These are phyloP conservation scores for Eucalyptus cloeziana DNA, from an alignment of 345 rosid genomes.

Conservation along the genomic window DNA sequence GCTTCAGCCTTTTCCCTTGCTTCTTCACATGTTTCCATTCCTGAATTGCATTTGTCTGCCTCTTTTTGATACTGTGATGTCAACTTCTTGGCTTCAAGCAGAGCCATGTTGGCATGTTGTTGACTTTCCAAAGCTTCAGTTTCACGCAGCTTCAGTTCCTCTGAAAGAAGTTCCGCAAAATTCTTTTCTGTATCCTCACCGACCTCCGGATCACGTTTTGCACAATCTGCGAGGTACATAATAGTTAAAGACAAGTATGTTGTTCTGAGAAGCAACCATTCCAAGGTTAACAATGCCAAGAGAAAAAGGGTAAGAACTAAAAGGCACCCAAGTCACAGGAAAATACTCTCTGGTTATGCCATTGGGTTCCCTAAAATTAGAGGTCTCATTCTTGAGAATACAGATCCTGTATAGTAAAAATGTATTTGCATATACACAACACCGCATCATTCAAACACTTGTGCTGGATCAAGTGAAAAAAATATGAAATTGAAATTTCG, in stretches of 20 bases:
- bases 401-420: background rate
- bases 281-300: background rate
- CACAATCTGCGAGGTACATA: slow-evolving; percentile 39
- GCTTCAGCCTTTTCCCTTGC: slow-evolving; percentile 84
- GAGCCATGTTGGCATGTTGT: slow-evolving; percentile 52
- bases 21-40: slow-evolving; percentile 98
- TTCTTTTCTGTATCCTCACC: slow-evolving; percentile 81
- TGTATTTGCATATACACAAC: background rate
- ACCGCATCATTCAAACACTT: background rate
- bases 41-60: slow-evolving; percentile 95
- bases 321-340: background rate
- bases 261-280: background rate
- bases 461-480: background rate
- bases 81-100: slow-evolving; percentile 93
- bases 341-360: background rate
- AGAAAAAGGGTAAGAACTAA: background rate
- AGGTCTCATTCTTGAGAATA: background rate
- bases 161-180: slow-evolving; percentile 60
- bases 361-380: background rate
- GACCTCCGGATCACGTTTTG: slow-evolving; percentile 77
- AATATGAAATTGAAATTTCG: background rate
- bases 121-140: slow-evolving; percentile 73
- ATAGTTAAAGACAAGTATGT: background rate
- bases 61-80: slow-evolving; percentile 92
- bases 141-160: slow-evolving; percentile 80